These are phyloP conservation scores for Tinospora cordifolia DNA, from an alignment of 164 flowering plant genomes.

Conservation along the genomic window DNA sequence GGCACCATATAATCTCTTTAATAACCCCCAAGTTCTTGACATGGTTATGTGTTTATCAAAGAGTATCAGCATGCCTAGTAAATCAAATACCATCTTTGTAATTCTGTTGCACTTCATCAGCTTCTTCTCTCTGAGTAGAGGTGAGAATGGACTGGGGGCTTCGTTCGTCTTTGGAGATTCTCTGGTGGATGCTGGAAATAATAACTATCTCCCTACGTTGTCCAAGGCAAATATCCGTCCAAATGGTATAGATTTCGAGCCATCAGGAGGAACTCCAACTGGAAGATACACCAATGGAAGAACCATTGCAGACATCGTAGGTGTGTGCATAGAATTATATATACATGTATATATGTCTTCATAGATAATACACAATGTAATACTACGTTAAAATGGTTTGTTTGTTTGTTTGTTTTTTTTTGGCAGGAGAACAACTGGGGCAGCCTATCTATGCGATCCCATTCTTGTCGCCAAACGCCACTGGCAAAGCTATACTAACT, in stretches of 20 bases:
- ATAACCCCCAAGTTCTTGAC: too few species aligned
- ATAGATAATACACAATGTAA: too few species aligned
- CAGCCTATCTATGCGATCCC: slow-evolving; percentile 58
- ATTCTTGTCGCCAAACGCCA: slow-evolving; percentile 71
- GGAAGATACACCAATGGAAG: slow-evolving; percentile 89
- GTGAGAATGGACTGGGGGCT: slow-evolving; percentile 22
- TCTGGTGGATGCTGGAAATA: slow-evolving; percentile 88
- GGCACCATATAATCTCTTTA: slow-evolving; percentile 7
- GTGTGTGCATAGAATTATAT: slow-evolving; percentile 25
- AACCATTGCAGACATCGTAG: slow-evolving; percentile 89
- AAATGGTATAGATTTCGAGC: slow-evolving; percentile 76
- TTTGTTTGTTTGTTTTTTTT: not conserved
- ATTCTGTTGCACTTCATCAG: slow-evolving; percentile 12
- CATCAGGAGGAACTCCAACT: slow-evolving; percentile 74
- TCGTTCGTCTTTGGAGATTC: slow-evolving; percentile 93
- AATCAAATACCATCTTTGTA: slow-evolving; percentile 11
- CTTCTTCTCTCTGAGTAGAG: not conserved
- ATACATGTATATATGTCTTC: too few species aligned
- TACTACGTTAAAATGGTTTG: not conserved
- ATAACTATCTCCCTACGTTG: slow-evolving; percentile 65
- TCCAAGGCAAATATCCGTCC: slow-evolving; percentile 69
- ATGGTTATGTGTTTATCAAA: slow-evolving; percentile 7
- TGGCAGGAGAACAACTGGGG: slow-evolving; percentile 77
- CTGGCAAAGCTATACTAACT: slow-evolving; percentile 47
- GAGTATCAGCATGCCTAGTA: slow-evolving; percentile 18